Evolutionary conservation across 768 basidiomycete genomes (phyloP).

Genomic region (Chalciporus sphaerocephalus): DNA sequence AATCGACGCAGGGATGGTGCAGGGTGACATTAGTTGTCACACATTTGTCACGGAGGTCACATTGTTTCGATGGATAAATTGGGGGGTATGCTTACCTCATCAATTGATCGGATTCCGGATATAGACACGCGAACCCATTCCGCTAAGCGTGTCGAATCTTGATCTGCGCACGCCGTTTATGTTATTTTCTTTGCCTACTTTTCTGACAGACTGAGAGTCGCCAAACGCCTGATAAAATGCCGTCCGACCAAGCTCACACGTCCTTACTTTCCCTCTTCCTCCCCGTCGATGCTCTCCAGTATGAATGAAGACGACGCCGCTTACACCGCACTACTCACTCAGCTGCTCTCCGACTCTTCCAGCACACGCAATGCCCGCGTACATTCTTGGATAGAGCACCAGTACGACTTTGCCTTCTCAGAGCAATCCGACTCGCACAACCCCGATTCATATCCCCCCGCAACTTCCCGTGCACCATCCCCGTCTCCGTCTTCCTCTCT

Average conservation of each 20-base stretch:
- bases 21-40: background rate
- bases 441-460: background rate
- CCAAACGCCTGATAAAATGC: background rate
- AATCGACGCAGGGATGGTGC: background rate
- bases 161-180: background rate
- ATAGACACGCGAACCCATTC: background rate
- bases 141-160: too few species aligned
- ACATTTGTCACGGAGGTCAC: background rate
- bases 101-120: background rate
- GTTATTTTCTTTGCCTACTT: background rate
- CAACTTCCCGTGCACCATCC: constrained; percentile 18
- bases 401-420: constrained; percentile 33
- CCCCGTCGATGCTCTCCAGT: constrained; percentile 6
- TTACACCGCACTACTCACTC: constrained; percentile 27
- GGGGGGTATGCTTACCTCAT: background rate
- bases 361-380: constrained; percentile 26
- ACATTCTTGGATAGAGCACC: constrained; percentile 34
- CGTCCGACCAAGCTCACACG: background rate
- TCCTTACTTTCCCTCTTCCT: background rate
- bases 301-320: constrained; percentile 32
- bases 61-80: background rate
- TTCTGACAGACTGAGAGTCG: background rate
- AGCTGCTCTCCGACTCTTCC: constrained; percentile 25
- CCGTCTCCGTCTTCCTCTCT: constrained; percentile 32
- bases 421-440: constrained; percentile 13